Conservation (phyloP, 1,284 basidiomycete species). For the Thelephora terrestris region DNA sequence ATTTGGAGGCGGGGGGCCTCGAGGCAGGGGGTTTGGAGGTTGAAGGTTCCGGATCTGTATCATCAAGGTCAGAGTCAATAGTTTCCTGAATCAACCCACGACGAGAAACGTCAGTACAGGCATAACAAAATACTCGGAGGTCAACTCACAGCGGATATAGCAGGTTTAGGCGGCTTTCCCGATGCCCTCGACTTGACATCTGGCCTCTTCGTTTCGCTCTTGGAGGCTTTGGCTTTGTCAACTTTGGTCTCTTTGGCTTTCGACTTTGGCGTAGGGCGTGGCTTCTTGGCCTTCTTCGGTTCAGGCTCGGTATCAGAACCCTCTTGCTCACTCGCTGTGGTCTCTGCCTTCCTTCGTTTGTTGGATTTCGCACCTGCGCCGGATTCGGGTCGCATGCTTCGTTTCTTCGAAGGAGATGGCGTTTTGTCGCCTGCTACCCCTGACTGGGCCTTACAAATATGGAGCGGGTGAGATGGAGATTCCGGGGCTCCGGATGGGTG, state of each 20-base stretch:
- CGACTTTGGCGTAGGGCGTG: not conserved
- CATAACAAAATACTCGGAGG: not conserved
- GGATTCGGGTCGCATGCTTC: not conserved
- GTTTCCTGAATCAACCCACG: not conserved
- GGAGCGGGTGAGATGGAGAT: not conserved
- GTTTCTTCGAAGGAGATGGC: not conserved
- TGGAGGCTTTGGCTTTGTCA: slow-evolving; percentile 7
- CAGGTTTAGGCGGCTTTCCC: not conserved
- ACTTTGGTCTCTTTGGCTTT: slow-evolving; percentile 1
- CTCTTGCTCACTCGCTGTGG: slow-evolving; percentile 4
- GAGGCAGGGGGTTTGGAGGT: not conserved
- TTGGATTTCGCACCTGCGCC: slow-evolving; percentile 6
- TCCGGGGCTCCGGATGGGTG: not conserved
- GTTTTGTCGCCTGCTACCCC: not conserved
- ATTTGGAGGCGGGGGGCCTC: not conserved
- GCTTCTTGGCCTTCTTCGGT: slow-evolving; percentile 5
- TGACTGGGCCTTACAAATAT: not conserved
- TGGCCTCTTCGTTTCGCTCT: not conserved
- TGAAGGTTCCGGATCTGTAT: slow-evolving; percentile 4
- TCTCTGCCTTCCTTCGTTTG: not conserved
- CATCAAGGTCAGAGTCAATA: not conserved
- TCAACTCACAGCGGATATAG: not conserved
- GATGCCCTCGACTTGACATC: not conserved
- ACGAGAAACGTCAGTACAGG: slow-evolving; percentile 4
- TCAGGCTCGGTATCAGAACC: slow-evolving; percentile 6